A percentile compares a stretch with the other conserved stretches of the same genome.
Evolutionary conservation across 768 basidiomycete species (phyloP).

Genomic region (Paxillus rubicundulus): DNA sequence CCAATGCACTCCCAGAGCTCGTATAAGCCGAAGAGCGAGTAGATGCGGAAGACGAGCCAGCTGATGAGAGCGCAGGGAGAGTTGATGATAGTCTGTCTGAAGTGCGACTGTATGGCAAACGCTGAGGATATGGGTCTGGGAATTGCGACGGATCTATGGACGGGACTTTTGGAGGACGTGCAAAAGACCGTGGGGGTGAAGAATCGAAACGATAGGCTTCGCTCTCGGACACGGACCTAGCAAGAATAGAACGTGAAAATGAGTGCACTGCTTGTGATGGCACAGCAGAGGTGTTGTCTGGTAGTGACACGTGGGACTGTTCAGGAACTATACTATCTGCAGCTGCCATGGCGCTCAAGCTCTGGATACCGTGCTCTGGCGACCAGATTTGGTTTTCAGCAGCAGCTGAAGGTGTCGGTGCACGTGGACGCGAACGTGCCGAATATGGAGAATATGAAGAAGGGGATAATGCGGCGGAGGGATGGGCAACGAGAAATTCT

Average conservation of each 20-base stretch:
- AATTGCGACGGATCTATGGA: slow-evolving; percentile 63
- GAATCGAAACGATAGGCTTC: slow-evolving; percentile 39
- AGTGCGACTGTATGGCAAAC: slow-evolving; percentile 43
- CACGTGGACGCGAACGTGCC: slow-evolving; percentile 37
- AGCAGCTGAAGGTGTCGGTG: slow-evolving; percentile 35
- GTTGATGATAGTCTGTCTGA: slow-evolving; percentile 35
- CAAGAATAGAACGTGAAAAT: slow-evolving; percentile 33
- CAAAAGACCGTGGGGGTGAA: slow-evolving; percentile 36
- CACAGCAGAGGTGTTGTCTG: slow-evolving; percentile 20
- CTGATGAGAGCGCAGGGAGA: slow-evolving; percentile 64
- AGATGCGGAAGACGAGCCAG: slow-evolving; percentile 67
- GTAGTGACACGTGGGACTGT: slow-evolving; percentile 8
- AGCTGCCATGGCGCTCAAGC: slow-evolving; percentile 20
- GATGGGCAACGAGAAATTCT: slow-evolving; percentile 30
- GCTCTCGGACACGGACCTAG: slow-evolving; percentile 40
- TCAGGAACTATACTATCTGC: slow-evolving; percentile 13
- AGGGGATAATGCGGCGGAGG: slow-evolving; percentile 31
- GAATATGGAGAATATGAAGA: slow-evolving; percentile 33
- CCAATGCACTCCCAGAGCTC: slow-evolving; percentile 60
- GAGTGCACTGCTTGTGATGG: slow-evolving; percentile 23
- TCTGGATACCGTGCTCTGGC: slow-evolving; percentile 14
- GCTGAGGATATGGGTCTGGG: slow-evolving; percentile 71
- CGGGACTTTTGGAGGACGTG: slow-evolving; percentile 43
- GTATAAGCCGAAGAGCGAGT: slow-evolving; percentile 79
- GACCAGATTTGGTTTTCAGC: slow-evolving; percentile 27